Base-by-base conservation (phyloP, 768 basidiomycete genomes). In the Boletus huronensis region DNA sequence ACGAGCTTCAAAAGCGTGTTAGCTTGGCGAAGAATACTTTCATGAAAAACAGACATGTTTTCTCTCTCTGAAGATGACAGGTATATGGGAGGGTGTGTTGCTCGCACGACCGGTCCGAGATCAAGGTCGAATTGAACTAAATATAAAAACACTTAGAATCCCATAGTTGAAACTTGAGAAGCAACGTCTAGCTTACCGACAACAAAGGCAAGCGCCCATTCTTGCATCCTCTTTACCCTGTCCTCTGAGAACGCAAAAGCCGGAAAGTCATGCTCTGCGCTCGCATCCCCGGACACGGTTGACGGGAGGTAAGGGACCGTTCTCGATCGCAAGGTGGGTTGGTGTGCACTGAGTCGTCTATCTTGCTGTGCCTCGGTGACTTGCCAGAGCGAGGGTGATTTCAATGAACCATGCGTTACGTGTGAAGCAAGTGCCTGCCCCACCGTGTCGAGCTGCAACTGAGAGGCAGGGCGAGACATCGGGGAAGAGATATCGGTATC, bases 51-150 rank as follows among this genome's bases (percentile, higher is more conserved):
- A 21, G 10, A 95, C 93, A 97, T 84, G 62, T 93, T 96, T 69
- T 92, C 88, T 32, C 77, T 79, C 65, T 93, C 90, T 0, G 79
- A 72, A 36, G 83, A 79, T 6, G 81, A 78, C 38, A 95, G 70
- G 14, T 77, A 67, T n/a, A 87, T 66, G 0, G 85, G 79, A 3
- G 90, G 89, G 58, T 85, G 87, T 39, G 90, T 68, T 14, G 83
- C 79, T 50, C 82, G 80, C 23, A 96, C 76, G 6, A 88, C 82
- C 9, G 93, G 93, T 3, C 93, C 93, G 45, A 87, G 74, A 59
- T 96, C 93, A 43, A 93, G 70, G 71, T 97, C 93, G 64, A 97
- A 97, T 60, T 94, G 85, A 35, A 93, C 88, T 90, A 56, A 16
- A 70, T 23, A 41, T 23, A 47, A 52, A 47, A 52, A 55, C 29